Conservation (phyloP, 1,284 basidiomycete species). For the Waitea zeae region DNA sequence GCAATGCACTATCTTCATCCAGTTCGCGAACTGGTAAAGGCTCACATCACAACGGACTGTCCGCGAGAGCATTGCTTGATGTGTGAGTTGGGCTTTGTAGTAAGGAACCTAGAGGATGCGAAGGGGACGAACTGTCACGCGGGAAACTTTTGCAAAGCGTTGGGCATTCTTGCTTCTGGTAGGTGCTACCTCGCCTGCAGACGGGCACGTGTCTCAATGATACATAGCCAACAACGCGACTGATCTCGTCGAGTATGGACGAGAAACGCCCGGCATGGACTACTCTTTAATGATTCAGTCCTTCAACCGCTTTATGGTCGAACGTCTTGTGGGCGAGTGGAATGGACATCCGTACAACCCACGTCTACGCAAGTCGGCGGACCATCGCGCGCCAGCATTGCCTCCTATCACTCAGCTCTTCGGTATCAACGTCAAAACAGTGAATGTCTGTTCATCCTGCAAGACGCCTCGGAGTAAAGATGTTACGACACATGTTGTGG, state of each 20-base stretch:
- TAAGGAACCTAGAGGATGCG: slow-evolving; percentile 92
- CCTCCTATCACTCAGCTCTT: slow-evolving; percentile 69
- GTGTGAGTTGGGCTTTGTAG: slow-evolving; percentile 92
- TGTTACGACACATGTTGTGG: slow-evolving; percentile 67
- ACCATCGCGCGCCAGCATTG: slow-evolving; percentile 20
- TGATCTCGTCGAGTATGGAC: slow-evolving; percentile 81
- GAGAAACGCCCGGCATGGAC: slow-evolving; percentile 50
- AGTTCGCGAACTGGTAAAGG: slow-evolving; percentile 71
- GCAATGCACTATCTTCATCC: slow-evolving; percentile 75
- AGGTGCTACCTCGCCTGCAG: slow-evolving; percentile 4
- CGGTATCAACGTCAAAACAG: slow-evolving; percentile 59
- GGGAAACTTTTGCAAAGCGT: slow-evolving; percentile 90
- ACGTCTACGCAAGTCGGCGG: slow-evolving; percentile 15
- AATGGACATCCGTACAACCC: slow-evolving; percentile 48
- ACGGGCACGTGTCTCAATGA: too few species aligned
- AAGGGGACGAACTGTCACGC: slow-evolving; percentile 90
- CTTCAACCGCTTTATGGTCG: slow-evolving; percentile 89
- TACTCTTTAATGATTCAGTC: slow-evolving; percentile 86
- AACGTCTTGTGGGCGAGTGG: slow-evolving; percentile 58
- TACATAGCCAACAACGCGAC: slow-evolving; percentile 55
- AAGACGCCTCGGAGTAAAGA: slow-evolving; percentile 55
- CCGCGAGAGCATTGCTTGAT: slow-evolving; percentile 81
- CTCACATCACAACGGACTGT: slow-evolving; percentile 82
- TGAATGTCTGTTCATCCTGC: slow-evolving; percentile 66
- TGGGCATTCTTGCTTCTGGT: slow-evolving; percentile 71